Evolutionary conservation across 306 rosid species (phyloP).

Genomic region (Vigna radiata): DNA sequence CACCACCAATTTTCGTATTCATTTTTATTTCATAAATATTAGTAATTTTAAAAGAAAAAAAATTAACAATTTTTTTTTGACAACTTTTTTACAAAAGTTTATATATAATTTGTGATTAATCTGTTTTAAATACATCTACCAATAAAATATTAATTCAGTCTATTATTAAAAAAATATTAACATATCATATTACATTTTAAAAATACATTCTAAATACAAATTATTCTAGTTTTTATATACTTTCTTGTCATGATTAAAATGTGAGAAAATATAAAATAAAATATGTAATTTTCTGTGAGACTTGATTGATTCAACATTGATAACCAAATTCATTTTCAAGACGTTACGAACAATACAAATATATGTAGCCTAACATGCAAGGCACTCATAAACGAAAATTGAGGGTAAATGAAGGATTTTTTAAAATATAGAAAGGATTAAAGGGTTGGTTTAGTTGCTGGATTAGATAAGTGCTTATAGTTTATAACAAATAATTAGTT

Average conservation of each 20-base stretch:
- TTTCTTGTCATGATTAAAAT: too few species aligned
- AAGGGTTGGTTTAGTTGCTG: not conserved
- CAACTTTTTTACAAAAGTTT: too few species aligned
- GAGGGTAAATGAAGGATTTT: not conserved
- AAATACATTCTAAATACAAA: too few species aligned
- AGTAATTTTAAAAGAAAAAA: not conserved
- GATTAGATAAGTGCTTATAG: too few species aligned
- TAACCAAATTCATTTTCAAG: constrained; percentile 2
- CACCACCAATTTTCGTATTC: constrained; percentile 54
- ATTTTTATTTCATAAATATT: not conserved
- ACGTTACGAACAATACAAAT: not conserved
- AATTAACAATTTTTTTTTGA: too few species aligned
- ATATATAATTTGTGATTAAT: too few species aligned
- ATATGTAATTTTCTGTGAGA: too few species aligned
- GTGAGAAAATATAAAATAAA: too few species aligned
- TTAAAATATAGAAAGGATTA: not conserved
- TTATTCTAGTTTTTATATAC: too few species aligned
- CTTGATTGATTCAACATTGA: not conserved
- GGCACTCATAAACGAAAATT: not conserved
- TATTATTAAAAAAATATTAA: too few species aligned
- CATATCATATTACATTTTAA: not conserved
- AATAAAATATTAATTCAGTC: too few species aligned
- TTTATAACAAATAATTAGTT: not conserved
- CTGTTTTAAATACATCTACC: too few species aligned
- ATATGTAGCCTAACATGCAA: constrained; percentile 11